These are phyloP conservation scores for Ziziphus jujuba DNA, from an alignment of 306 rosid species.

Conservation along the genomic window DNA sequence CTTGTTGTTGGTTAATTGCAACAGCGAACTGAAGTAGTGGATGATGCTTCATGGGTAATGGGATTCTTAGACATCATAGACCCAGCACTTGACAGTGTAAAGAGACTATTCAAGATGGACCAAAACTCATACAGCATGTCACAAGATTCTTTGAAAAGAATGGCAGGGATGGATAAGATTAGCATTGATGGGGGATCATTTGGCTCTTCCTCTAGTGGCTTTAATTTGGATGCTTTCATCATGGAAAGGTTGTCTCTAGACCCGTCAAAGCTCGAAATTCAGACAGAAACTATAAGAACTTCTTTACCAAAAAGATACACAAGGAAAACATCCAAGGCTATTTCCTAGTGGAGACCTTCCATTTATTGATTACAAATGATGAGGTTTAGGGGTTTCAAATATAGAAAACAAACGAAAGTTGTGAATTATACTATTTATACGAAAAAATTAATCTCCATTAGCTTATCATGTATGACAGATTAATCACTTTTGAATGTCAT, in stretches of 20 bases:
- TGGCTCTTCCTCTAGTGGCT: slow-evolving; percentile 30
- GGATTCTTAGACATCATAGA: slow-evolving; percentile 86
- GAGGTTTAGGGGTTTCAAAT: slow-evolving; percentile 1
- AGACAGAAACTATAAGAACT: slow-evolving; percentile 42
- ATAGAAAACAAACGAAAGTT: neutral
- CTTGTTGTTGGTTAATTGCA: slow-evolving; percentile 23
- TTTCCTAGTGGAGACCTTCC: neutral
- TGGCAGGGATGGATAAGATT: slow-evolving; percentile 33
- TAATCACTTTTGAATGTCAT: too few relatives aligned
- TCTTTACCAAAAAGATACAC: slow-evolving; percentile 31
- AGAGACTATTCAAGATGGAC: slow-evolving; percentile 69
- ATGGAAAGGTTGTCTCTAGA: slow-evolving; percentile 57
- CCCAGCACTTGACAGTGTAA: slow-evolving; percentile 81
- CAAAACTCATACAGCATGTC: slow-evolving; percentile 37
- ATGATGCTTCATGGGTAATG: slow-evolving; percentile 95
- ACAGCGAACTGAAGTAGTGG: slow-evolving; percentile 95
- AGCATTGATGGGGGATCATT: slow-evolving; percentile 29
- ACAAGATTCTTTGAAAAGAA: slow-evolving; percentile 29
- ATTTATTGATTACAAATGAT: neutral
- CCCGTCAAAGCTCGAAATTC: slow-evolving; percentile 59
- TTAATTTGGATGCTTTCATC: slow-evolving; percentile 76
- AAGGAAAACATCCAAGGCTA: slow-evolving; percentile 7
- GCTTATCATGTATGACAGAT: neutral
- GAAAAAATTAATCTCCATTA: neutral
- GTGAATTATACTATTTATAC: neutral